These are phyloP conservation scores for Prinsepia uniflora DNA, from an alignment of 306 rosid genomes.

Conservation along the genomic window DNA sequence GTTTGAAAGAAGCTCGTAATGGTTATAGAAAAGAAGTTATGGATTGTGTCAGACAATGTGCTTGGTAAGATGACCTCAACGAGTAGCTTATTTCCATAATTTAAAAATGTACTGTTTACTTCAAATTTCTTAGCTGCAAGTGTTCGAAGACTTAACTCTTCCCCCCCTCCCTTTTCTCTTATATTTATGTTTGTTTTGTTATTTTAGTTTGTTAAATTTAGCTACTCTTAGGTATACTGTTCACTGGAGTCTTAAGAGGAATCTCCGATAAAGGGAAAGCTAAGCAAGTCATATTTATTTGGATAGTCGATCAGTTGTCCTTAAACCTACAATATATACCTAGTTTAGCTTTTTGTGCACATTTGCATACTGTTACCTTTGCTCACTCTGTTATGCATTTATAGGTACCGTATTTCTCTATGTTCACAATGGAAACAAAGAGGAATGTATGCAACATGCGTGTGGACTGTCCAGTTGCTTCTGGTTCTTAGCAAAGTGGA, in stretches of 20 bases:
- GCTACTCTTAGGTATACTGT: background rate
- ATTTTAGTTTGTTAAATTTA: background rate
- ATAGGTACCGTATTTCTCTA: constrained; percentile 79
- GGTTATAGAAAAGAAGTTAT: constrained; percentile 71
- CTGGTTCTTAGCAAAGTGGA: constrained; percentile 86
- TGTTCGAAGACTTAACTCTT: background rate
- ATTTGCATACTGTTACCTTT: constrained; percentile 6
- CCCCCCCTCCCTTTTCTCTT: background rate
- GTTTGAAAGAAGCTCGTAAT: constrained; percentile 79
- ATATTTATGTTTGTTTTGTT: background rate
- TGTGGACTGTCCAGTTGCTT: constrained; percentile 95
- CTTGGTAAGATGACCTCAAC: constrained; percentile 49
- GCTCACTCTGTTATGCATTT: constrained; percentile 18
- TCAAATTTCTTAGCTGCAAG: background rate
- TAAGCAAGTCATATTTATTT: background rate
- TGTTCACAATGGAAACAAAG: constrained; percentile 89
- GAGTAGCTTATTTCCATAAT: constrained; percentile 21
- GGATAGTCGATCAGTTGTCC: background rate
- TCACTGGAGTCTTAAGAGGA: background rate
- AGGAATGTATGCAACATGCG: constrained; percentile 97
- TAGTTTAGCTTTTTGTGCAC: constrained; percentile 10
- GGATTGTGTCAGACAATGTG: constrained; percentile 61
- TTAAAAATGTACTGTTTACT: constrained; percentile 4
- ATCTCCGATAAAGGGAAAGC: background rate
- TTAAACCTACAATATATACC: background rate